Base-by-base conservation (phyloP, 306 rosid species). In the Bauhinia variegata region DNA sequence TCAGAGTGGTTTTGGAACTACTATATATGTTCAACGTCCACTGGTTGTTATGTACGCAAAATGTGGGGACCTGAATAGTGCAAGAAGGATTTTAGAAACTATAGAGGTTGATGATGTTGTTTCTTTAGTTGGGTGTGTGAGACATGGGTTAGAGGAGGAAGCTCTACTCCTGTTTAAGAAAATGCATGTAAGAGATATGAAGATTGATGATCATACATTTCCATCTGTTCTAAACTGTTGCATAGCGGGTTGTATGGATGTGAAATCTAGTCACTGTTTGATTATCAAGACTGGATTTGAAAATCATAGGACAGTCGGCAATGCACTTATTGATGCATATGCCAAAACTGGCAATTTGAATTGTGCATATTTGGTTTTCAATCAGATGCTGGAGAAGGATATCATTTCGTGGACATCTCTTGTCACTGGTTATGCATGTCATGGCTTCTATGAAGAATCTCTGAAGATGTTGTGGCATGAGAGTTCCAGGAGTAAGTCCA, bases 361-460 rank as follows among this genome's bases (percentile, higher is more conserved):
- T 70, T 71, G 55, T 47, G 97, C 97, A 53, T 70, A 69, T 67
- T 66, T 81, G 61, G 86, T 86, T 30, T 92, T 89, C 74, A 65
- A 66, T 79, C 64, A 63, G 39, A 84, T 88, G 71, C 47, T 58
- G 33, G 86, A 81, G 68, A 93, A 81, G 82, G 98, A 89, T 75
- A 93, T 93, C 44, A 82, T 93, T 75, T 86, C 97, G 16, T 89
- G 98, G 98, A 89, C 98, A 48, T 86, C 97, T 72, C 84, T 89
- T 44, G 89, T 88, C 50, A 84, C 98, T 0, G 97, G 98, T 13
- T 89, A 75, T 61, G 93, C 86, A 44, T 88, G 78, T 67, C 86
- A 84, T 58, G 85, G 87, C 72, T 78, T 74, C 76, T 84, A 83
- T 46, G 96, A 83, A 66, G 86, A 79, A 57, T 88, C 96, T 60